Conservation (phyloP, 176 grass and related monocot genomes). For the Hordeum vulgare region DNA sequence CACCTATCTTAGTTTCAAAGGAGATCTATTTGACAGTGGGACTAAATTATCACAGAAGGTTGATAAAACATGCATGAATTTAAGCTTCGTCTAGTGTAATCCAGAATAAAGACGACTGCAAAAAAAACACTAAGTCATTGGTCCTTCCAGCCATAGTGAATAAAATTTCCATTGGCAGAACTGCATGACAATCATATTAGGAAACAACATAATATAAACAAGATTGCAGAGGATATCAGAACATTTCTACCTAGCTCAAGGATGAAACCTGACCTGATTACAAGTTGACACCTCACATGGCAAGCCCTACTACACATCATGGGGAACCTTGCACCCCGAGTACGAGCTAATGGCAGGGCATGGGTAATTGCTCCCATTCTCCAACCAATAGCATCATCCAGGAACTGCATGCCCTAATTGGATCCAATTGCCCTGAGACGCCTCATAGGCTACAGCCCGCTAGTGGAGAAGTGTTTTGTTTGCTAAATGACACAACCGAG, state of each 20-base stretch:
- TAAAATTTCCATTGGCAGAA: not conserved
- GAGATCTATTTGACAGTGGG: not conserved
- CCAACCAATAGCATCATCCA: not conserved
- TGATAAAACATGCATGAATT: not conserved
- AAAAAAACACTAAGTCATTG: not conserved
- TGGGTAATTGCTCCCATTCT: not conserved
- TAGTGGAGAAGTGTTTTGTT: not conserved
- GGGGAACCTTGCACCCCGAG: not conserved
- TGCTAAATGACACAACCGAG: not conserved
- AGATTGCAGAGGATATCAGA: not conserved
- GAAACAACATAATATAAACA: not conserved
- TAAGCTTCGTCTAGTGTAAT: not conserved
- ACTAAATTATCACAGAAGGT: not conserved
- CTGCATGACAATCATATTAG: not conserved
- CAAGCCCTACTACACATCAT: not conserved
- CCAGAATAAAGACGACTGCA: not conserved
- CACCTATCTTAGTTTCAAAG: not conserved
- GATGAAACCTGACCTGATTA: not conserved
- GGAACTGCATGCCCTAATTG: not conserved
- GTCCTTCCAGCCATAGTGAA: not conserved
- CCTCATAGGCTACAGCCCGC: not conserved
- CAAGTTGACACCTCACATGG: not conserved
- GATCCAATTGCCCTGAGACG: not conserved
- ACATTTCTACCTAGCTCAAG: not conserved
- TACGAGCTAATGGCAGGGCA: not conserved